These are phyloP conservation scores for Tubosaeta brunneosetosa DNA, from an alignment of 768 basidiomycete genomes.

Conservation along the genomic window DNA sequence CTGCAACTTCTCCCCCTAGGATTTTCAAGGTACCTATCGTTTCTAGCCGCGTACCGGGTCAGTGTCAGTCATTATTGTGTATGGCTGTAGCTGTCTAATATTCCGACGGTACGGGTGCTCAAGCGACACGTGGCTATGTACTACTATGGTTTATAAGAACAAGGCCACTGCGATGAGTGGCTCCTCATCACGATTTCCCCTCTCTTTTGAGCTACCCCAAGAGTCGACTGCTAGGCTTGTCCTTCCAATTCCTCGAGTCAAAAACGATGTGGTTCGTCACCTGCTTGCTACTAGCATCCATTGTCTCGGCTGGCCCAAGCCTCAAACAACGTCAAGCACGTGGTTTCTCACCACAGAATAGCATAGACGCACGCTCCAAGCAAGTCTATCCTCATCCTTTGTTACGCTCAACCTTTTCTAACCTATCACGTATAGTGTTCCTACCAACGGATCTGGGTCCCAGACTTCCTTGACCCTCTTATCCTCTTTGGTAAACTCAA, in stretches of 20 bases:
- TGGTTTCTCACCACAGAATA: constrained; percentile 34
- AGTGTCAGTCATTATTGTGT: too few relatives aligned
- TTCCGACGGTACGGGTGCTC: too few relatives aligned
- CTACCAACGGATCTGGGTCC: constrained; percentile 1
- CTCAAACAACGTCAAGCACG: constrained; percentile 26
- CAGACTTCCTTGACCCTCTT: constrained; percentile 37
- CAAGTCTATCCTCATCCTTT: constrained; percentile 15
- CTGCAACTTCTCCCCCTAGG: too few relatives aligned
- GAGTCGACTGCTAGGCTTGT: constrained; percentile 12
- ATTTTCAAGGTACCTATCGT: too few relatives aligned
- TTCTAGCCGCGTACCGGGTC: too few relatives aligned
- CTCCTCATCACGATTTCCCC: too few relatives aligned
- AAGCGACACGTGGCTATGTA: too few relatives aligned
- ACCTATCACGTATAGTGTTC: constrained; percentile 6
- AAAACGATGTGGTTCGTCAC: constrained; percentile 36
- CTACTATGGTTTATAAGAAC: too few relatives aligned
- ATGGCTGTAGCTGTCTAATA: too few relatives aligned
- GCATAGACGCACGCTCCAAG: constrained; percentile 41
- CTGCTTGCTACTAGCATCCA: constrained; percentile 28
- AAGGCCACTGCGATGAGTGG: too few relatives aligned
- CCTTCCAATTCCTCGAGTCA: not conserved
- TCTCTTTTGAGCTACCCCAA: not conserved
- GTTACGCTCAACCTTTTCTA: not conserved
- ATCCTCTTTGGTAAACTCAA: constrained; percentile 46
- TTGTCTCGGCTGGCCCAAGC: constrained; percentile 35